Conservation (phyloP, 257 asterid species). For the Solanum acaule region DNA sequence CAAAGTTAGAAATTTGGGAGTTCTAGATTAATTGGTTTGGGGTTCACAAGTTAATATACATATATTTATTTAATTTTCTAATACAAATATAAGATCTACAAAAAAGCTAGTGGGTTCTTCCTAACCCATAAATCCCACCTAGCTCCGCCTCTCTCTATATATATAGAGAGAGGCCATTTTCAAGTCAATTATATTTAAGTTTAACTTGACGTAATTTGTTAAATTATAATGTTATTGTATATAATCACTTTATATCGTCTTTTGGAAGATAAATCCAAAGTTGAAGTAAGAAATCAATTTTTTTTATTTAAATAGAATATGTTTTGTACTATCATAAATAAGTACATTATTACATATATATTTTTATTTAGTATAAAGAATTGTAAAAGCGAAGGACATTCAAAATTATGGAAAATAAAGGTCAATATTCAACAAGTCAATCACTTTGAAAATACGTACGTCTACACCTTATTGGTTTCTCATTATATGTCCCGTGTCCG, state of each 20-base stretch:
- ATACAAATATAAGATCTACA: too few species aligned
- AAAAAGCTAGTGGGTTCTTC: too few species aligned
- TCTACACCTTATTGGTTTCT: neutral
- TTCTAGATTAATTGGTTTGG: too few species aligned
- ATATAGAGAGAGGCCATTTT: too few species aligned
- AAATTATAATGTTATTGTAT: neutral
- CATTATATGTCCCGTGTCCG: rapidly evolving
- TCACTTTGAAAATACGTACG: neutral
- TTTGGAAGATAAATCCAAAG: neutral
- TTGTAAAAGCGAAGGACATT: neutral
- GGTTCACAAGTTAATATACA: too few species aligned
- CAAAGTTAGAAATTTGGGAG: too few species aligned
- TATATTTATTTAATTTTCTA: too few species aligned
- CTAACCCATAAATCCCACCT: too few species aligned
- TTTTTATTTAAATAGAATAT: neutral
- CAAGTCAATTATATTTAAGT: neutral
- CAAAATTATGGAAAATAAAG: neutral
- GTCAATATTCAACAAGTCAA: conserved; percentile 41
- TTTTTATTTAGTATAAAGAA: neutral
- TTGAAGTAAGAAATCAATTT: neutral
- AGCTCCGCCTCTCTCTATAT: too few species aligned
- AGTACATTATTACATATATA: too few species aligned
- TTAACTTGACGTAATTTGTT: neutral
- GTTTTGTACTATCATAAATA: too few species aligned
- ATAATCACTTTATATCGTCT: neutral